A percentile compares a stretch with the other conserved stretches of the same genome.
Conservation (phyloP, 192 early-diverging fungal species). For the Coemansia sp. region DNA sequence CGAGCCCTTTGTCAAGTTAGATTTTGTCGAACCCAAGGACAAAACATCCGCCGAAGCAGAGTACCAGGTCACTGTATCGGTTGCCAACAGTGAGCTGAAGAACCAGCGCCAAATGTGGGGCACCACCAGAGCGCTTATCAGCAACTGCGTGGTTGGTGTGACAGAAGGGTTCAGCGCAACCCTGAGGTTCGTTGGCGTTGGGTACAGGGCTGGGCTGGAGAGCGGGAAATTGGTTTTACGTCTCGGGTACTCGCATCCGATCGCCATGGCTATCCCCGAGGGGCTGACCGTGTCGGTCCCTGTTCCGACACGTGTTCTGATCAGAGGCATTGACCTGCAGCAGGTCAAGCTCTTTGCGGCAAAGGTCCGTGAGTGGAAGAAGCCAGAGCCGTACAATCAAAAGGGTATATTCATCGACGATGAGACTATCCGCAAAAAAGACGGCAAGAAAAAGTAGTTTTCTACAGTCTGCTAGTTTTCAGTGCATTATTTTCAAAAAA, state of each 20-base stretch:
- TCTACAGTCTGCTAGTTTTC: not conserved
- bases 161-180: slow-evolving; percentile 84
- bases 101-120: slow-evolving; percentile 95
- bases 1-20: slow-evolving; percentile 72
- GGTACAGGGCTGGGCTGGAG: slow-evolving; percentile 88
- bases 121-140: slow-evolving; percentile 86
- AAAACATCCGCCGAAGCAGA: slow-evolving; percentile 22
- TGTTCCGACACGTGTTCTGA: slow-evolving; percentile 78
- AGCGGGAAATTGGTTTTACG: slow-evolving; percentile 65
- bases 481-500: too few relatives aligned
- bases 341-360: slow-evolving; percentile 89
- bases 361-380: slow-evolving; percentile 83
- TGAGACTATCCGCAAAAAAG: slow-evolving; percentile 99
- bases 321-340: slow-evolving; percentile 77
- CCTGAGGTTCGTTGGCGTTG: slow-evolving; percentile 87
- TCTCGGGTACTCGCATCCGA: slow-evolving; percentile 86
- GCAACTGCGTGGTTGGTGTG: slow-evolving; percentile 86
- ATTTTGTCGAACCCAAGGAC: slow-evolving; percentile 13
- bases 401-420: slow-evolving; percentile 99
- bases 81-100: slow-evolving; percentile 64
- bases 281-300: slow-evolving; percentile 75
- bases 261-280: slow-evolving; percentile 76
- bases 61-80: slow-evolving; percentile 53
- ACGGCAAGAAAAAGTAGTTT: slow-evolving; percentile 90
- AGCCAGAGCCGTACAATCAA: slow-evolving; percentile 98